These are phyloP conservation scores for Aureobasidium sp. DNA, from an alignment of 2,329 filamentous ascomycete species.

Conservation along the genomic window DNA sequence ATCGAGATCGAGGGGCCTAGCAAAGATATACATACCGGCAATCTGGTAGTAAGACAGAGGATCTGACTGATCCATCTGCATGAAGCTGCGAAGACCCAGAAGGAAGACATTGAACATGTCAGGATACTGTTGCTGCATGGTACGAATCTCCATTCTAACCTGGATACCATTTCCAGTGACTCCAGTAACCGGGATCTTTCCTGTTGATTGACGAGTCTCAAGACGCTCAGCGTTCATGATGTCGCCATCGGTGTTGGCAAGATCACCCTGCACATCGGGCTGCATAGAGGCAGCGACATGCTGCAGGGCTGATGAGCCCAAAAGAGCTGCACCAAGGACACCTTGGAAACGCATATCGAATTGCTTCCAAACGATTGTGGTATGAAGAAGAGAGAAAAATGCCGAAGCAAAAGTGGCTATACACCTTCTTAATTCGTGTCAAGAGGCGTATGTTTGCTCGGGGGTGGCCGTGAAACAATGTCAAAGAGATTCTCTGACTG, in stretches of 20 bases:
- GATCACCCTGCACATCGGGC: background rate
- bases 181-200: slow-evolving; percentile 26
- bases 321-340: slow-evolving; percentile 1
- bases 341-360: slow-evolving; percentile 10
- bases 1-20: background rate
- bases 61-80: slow-evolving; percentile 57
- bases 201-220: slow-evolving; percentile 7
- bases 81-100: slow-evolving; percentile 65
- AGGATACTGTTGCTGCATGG: slow-evolving; percentile 52
- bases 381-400: slow-evolving; percentile 4
- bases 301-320: slow-evolving; percentile 12
- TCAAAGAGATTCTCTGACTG: slow-evolving; percentile 2
- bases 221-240: slow-evolving; percentile 7
- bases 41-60: slow-evolving; percentile 72
- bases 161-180: slow-evolving; percentile 27
- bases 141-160: slow-evolving; percentile 58
- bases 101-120: slow-evolving; percentile 73
- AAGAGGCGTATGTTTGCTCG: background rate
- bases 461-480: background rate
- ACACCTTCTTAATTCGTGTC: background rate
- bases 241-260: background rate
- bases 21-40: slow-evolving; percentile 49
- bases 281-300: slow-evolving; percentile 9
- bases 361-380: slow-evolving; percentile 6
- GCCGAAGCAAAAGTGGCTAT: slow-evolving; percentile 6